Conservation (phyloP, 805 yeast species). For the Priceomyces medius region DNA sequence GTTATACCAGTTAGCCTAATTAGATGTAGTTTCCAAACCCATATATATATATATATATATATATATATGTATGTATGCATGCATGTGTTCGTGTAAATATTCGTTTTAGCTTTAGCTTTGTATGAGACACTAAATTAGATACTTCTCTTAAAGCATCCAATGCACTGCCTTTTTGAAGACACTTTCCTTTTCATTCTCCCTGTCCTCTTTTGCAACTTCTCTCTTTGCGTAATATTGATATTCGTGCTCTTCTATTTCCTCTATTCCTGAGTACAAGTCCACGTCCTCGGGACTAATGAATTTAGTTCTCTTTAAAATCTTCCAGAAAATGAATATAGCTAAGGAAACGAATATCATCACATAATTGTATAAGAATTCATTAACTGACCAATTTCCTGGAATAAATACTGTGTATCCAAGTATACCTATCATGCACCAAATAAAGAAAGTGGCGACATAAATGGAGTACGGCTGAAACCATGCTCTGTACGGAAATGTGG, state of each 20-base stretch:
- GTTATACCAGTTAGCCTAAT: too few species aligned
- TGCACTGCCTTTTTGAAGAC: slow-evolving; percentile 12
- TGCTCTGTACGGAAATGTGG: slow-evolving; percentile 37
- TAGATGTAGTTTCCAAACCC: too few species aligned
- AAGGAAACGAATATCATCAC: slow-evolving; percentile 59
- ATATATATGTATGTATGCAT: too few species aligned
- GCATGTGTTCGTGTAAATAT: too few species aligned
- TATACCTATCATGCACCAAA: slow-evolving; percentile 49
- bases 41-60: too few species aligned
- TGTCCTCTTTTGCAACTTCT: slow-evolving; percentile 23
- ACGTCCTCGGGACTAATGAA: slow-evolving; percentile 44
- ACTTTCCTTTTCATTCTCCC: slow-evolving; percentile 8
- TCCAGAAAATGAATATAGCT: slow-evolving; percentile 36
- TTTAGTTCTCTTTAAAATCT: slow-evolving; percentile 35
- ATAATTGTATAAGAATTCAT: slow-evolving; percentile 66
- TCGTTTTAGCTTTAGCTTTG: too few species aligned
- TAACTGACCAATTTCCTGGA: slow-evolving; percentile 61
- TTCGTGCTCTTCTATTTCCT: slow-evolving; percentile 51
- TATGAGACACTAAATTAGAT: too few species aligned
- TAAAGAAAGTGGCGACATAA: slow-evolving; percentile 27
- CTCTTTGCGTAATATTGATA: slow-evolving; percentile 36
- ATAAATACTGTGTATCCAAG: slow-evolving; percentile 71
- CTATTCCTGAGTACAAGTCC: slow-evolving; percentile 45
- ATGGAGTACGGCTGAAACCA: slow-evolving; percentile 46
- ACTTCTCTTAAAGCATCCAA: slow-evolving; percentile 25